Base-by-base conservation (phyloP, 306 rosid species). In the Dalbergia cochinchinensis region DNA sequence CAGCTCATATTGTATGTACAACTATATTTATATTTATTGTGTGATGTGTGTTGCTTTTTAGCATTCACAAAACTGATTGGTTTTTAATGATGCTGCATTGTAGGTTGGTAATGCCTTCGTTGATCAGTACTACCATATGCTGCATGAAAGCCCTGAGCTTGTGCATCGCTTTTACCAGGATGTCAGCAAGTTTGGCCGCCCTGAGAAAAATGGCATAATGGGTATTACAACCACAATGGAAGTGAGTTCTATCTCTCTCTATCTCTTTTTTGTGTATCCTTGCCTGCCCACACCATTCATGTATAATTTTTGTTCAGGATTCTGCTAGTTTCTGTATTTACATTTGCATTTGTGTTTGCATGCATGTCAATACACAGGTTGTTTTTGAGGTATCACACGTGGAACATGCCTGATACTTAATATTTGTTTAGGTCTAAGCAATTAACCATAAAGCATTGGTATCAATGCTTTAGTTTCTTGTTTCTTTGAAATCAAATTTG, bases 31-130 rank as follows among this genome's bases (percentile, higher is more conserved):
- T 13, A 18, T 50, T 47, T 69, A 7, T 51, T 59, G 15, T 35
- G 57, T n/a, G 48, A 11, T 5, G 8, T 22, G 5, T 74, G 51
- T 6, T 31, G 18, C 68, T 5, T 69, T 50, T 16, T 45, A 0
- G 33, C 39, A 9, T 13, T 22, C 0, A 5, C 4, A 1, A 11
- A 65, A 62, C 19, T 85, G 78, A 78, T 48, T 18, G 54, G 10
- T 51, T 80, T 78, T 48, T 15, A 20, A 41, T 73, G 63, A 58
- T 58, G 2, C 35, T 59, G 6, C 39, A 55, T 53, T 80, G 4
- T 78, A 94, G 98, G 98, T 94, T 76, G 97, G 98, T 1, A 83
- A 89, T 77, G 98, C 97, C n/a, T 94, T 94, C 87, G 94, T 90
- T 61, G 91, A 86, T 64, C 98, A 92, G 69, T 94, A 90, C 79